A percentile compares a stretch with the other conserved stretches of the same genome.
phyloP scores from a whole-genome alignment of 352 stramenopile genomes.

The Phytopythium chamaehyphon region DNA sequence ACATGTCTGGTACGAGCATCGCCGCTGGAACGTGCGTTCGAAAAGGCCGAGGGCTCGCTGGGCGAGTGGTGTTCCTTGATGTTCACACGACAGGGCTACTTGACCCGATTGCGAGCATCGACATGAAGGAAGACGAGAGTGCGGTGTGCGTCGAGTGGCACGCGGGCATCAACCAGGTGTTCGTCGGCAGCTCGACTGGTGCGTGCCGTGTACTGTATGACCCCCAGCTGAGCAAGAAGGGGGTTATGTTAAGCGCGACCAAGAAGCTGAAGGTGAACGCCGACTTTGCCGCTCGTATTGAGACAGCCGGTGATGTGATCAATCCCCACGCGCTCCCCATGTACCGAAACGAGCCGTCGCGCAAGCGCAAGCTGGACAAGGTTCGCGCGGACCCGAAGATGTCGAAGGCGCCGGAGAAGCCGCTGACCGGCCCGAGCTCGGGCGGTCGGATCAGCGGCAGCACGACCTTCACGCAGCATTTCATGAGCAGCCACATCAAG shows the following conservation, averaged over 20 bases:
- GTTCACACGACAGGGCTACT: slow-evolving; percentile 53
- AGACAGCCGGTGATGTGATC: slow-evolving; percentile 64
- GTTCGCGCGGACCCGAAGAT: slow-evolving; percentile 60
- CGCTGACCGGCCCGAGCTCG: slow-evolving; percentile 70
- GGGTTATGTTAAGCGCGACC: slow-evolving; percentile 74
- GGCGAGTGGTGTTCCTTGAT: slow-evolving; percentile 72
- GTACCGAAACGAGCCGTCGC: slow-evolving; percentile 62
- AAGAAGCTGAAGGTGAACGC: slow-evolving; percentile 67
- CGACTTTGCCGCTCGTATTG: slow-evolving; percentile 67
- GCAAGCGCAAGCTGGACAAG: slow-evolving; percentile 76
- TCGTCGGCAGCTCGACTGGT: slow-evolving; percentile 65
- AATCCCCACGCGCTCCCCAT: slow-evolving; percentile 80
- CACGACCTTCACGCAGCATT: slow-evolving; percentile 86
- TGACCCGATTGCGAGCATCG: slow-evolving; percentile 47
- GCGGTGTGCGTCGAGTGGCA: slow-evolving; percentile 85
- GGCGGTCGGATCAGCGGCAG: slow-evolving; percentile 74
- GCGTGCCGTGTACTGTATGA: slow-evolving; percentile 72
- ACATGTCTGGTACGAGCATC: slow-evolving; percentile 61
- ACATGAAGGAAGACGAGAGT: slow-evolving; percentile 80
- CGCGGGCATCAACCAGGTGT: slow-evolving; percentile 76
- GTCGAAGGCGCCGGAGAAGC: slow-evolving; percentile 72
- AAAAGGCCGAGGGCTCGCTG: slow-evolving; percentile 45
- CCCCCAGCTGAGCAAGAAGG: slow-evolving; percentile 63
- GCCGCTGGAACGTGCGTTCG: slow-evolving; percentile 69
- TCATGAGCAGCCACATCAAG: slow-evolving; percentile 86